Base-by-base conservation (phyloP, 441 rosid species). In the Syzygium syzygioides region DNA sequence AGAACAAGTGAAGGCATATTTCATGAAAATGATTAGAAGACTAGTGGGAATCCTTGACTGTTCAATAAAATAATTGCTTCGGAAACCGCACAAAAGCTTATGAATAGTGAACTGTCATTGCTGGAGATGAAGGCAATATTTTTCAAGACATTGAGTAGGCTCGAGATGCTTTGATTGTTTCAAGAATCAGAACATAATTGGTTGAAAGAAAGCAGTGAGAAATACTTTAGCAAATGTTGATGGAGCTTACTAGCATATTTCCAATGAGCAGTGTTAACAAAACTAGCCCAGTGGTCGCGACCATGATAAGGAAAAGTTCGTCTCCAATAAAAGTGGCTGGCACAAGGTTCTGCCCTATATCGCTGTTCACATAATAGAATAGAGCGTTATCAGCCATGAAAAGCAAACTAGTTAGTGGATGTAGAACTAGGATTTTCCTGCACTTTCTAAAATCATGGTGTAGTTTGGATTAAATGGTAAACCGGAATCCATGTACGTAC, bases 201-300 rank as follows among this genome's bases (percentile, higher is more conserved):
- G 25, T 34, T 86, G 86, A 26, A 64, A 3, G 30, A 86, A 88
- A 26, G 41, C 45, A 37, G 45, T 14, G 86, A 26, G 14, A 54
- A 79, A 90, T 83, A 30, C 62, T 64, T 48, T 85, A 37, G 80
- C 50, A 71, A 71, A 20, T 37, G 50, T 71, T 37, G 28, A 41
- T 71, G 80, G 80, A 37, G 83, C 94, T 91, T 91, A 95, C 98
- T 90, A 94, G 98, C 98, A 95, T 96, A 89, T 97, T 96, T 68
- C 99, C 99, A 87, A 97, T 96, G 56, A 97, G 98, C 93, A 97
- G 90, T n/a, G 96, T 96, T 84, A 96, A 97, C 59, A 97, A 94
- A 79, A 97, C 99, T 87, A 97, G 94, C 9, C 98, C 98, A 7
- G 93, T 92, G 80, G 93, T 94, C 0, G 98, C 99, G 37, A 96